Evolutionary conservation across 805 yeast species (phyloP).

Genomic region (Saccharomycopsis sp.): DNA sequence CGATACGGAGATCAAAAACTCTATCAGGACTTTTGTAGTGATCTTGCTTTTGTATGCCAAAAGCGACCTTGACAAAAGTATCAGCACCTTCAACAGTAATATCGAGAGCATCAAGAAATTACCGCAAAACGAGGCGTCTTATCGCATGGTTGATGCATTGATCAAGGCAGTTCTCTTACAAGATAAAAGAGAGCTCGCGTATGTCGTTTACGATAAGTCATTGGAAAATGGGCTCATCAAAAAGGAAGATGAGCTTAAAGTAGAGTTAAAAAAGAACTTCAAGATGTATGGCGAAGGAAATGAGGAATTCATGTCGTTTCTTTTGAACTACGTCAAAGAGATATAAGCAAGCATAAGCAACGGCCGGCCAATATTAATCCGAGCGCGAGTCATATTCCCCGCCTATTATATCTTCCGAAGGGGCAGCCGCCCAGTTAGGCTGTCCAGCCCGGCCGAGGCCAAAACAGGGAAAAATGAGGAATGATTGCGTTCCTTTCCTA

Average conservation of each 20-base stretch:
- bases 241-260: not conserved
- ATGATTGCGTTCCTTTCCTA: not conserved
- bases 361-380: no score
- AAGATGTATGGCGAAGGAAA: not conserved
- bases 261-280: not conserved
- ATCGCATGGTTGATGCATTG: constrained; percentile 12
- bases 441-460: not conserved
- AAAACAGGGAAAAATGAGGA: not conserved
- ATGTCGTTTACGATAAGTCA: constrained; percentile 17
- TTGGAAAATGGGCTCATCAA: constrained; percentile 8
- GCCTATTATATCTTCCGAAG: not conserved
- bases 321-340: not conserved
- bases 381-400: not conserved
- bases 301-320: not conserved
- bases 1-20: constrained; percentile 1
- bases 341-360: no score
- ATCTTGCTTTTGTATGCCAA: constrained; percentile 1
- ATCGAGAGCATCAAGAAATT: constrained; percentile 7
- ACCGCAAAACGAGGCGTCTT: not conserved
- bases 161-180: constrained; percentile 12
- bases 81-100: constrained; percentile 9
- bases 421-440: not conserved
- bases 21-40: not conserved
- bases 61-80: constrained; percentile 6
- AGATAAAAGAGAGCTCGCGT: constrained; percentile 15